phyloP scores from a whole-genome alignment of 116 monocot species.

The Papilionanthe hybrid region DNA sequence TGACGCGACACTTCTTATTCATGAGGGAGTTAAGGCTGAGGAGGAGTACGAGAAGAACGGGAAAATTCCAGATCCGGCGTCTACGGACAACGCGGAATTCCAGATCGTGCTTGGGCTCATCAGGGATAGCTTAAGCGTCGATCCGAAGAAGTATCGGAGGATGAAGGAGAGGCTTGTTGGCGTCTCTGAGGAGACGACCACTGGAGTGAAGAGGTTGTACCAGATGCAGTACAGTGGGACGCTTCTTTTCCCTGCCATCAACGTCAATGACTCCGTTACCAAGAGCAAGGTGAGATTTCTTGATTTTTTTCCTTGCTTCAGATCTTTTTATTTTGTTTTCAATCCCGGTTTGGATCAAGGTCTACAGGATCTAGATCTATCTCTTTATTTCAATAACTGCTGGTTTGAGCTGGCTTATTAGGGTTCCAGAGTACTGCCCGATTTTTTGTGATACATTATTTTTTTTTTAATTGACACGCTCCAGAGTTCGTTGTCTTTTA shows the following conservation, averaged over 20 bases:
- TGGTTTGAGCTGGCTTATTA: background rate
- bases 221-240: constrained; percentile 27
- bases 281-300: constrained; percentile 30
- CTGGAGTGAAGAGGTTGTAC: constrained; percentile 29
- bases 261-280: constrained; percentile 30
- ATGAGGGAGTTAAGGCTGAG: constrained; percentile 30
- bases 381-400: background rate
- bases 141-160: constrained; percentile 28
- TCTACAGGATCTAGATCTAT: constrained; percentile 6
- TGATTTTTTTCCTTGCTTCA: background rate
- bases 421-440: too few species aligned
- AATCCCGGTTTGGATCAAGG: background rate
- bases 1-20: constrained; percentile 22
- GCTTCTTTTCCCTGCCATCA: constrained; percentile 27
- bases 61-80: constrained; percentile 19
- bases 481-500: background rate
- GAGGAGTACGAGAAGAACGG: constrained; percentile 33
- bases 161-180: constrained; percentile 32
- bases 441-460: too few species aligned
- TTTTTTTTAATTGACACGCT: background rate
- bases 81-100: constrained; percentile 23
- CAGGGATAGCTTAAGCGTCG: constrained; percentile 19
- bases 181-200: constrained; percentile 31
- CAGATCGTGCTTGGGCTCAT: constrained; percentile 27
- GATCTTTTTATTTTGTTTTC: background rate